Conservation (phyloP, 192 early-diverging fungal genomes). For the Gigaspora rosea region DNA sequence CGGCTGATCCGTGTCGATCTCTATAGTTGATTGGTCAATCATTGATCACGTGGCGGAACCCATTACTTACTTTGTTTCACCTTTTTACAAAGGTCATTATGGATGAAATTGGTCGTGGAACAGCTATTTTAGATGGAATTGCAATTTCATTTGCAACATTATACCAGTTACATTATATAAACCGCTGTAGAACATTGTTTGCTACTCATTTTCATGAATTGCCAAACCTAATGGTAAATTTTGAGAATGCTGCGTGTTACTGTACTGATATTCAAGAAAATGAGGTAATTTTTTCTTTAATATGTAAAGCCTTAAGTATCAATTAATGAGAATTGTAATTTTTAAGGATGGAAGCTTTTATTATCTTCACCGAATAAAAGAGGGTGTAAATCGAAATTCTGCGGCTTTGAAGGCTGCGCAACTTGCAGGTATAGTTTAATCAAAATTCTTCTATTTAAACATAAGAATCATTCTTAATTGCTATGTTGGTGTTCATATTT, state of each 20-base stretch:
- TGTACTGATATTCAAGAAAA: slow-evolving; percentile 30
- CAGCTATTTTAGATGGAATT: slow-evolving; percentile 66
- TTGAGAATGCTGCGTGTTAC: slow-evolving; percentile 33
- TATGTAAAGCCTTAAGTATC: neutral
- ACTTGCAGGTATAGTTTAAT: slow-evolving; percentile 7
- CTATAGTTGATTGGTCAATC: too few relatives aligned
- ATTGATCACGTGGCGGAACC: too few relatives aligned
- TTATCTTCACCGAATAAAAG: slow-evolving; percentile 8
- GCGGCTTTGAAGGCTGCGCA: slow-evolving; percentile 16
- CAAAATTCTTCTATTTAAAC: neutral
- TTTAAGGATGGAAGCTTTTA: slow-evolving; percentile 29
- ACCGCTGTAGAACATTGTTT: slow-evolving; percentile 67
- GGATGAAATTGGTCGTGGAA: slow-evolving; percentile 57
- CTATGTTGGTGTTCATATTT: neutral
- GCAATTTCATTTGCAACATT: slow-evolving; percentile 73
- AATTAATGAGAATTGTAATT: neutral
- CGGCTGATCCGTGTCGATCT: too few relatives aligned
- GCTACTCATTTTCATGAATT: slow-evolving; percentile 82
- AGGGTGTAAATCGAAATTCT: slow-evolving; percentile 25
- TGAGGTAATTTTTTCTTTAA: slow-evolving; percentile 20
- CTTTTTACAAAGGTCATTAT: slow-evolving; percentile 40
- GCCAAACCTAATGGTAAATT: slow-evolving; percentile 45
- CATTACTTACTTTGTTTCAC: neutral
- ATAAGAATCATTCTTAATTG: neutral
- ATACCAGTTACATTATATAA: slow-evolving; percentile 55